Conservation (phyloP, 2,329 filamentous ascomycete genomes). For the Neospermospora avenae region DNA sequence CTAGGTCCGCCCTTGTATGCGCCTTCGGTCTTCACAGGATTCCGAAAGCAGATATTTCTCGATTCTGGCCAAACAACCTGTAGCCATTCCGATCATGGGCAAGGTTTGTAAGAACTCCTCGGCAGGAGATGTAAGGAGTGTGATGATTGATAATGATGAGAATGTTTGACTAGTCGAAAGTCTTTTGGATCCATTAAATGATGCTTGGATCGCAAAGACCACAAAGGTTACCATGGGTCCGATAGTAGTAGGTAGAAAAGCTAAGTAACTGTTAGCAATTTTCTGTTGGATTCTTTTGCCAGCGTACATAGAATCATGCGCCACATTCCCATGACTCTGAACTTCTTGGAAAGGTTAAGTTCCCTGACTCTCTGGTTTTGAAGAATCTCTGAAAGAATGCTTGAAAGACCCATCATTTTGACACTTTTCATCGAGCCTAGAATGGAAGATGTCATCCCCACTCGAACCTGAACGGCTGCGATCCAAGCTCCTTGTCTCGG, state of each 20-base stretch:
- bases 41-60: conserved; percentile 17
- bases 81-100: conserved; percentile 15
- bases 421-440: conserved; percentile 42
- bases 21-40: conserved; percentile 1
- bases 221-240: conserved; percentile 16
- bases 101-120: conserved; percentile 14
- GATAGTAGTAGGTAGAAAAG: conserved; percentile 15
- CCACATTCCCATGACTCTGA: conserved; percentile 17
- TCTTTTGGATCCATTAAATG: conserved; percentile 4
- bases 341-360: conserved; percentile 17
- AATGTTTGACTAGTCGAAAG: conserved; percentile 15
- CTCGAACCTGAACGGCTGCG: conserved; percentile 40
- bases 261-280: conserved; percentile 2
- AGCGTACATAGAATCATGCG: conserved; percentile 19
- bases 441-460: conserved; percentile 41
- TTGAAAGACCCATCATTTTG: conserved; percentile 43
- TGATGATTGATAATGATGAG: conserved; percentile 20
- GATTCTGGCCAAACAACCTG: conserved; percentile 18
- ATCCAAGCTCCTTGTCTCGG: conserved; percentile 37
- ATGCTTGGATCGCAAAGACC: conserved; percentile 18
- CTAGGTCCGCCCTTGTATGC: neutral
- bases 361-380: conserved; percentile 29
- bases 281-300: conserved; percentile 58
- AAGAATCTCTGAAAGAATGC: conserved; percentile 34
- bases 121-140: conserved; percentile 17